Conservation (phyloP, 2,329 filamentous ascomycete genomes). For the Orbilia brochopaga region DNA sequence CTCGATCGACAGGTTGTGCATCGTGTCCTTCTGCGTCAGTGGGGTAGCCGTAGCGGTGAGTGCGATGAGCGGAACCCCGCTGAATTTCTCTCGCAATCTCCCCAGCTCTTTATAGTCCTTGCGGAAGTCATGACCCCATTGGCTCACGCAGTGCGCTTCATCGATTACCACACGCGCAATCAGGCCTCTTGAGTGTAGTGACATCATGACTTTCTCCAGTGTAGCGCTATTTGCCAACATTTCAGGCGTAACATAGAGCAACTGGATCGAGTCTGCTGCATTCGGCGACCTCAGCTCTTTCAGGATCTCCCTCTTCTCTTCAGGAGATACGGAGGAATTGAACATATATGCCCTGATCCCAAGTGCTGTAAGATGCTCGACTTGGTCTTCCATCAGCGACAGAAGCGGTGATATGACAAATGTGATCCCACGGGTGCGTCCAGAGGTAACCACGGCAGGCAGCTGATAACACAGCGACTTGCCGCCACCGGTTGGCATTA, state of each 20-base stretch:
- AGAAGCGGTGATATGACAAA: conserved; percentile 93
- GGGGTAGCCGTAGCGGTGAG: conserved; percentile 93
- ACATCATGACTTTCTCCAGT: conserved; percentile 70
- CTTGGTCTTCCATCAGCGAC: conserved; percentile 97
- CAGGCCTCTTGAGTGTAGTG: conserved; percentile 71
- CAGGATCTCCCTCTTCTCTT: conserved; percentile 71
- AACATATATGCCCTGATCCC: conserved; percentile 80
- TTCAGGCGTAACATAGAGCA: conserved; percentile 95
- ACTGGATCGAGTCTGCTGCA: conserved; percentile 77
- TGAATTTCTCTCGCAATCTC: conserved; percentile 72
- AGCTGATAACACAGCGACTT: conserved; percentile 97
- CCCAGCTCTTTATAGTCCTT: conserved; percentile 92
- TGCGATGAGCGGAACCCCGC: conserved; percentile 86
- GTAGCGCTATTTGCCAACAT: conserved; percentile 84
- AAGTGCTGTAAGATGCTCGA: conserved; percentile 76
- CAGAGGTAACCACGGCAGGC: conserved; percentile 80
- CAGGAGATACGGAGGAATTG: conserved; percentile 74
- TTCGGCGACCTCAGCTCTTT: conserved; percentile 67
- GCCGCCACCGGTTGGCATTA: conserved; percentile 97
- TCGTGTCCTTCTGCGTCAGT: conserved; percentile 89
- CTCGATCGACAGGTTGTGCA: conserved; percentile 84
- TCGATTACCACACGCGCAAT: conserved; percentile 94
- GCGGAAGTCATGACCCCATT: conserved; percentile 98
- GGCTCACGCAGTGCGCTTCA: conserved; percentile 98
- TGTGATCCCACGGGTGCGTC: conserved; percentile 83